A percentile compares a stretch with the other conserved stretches of the same genome.
These are phyloP conservation scores for Penicillium robsamsonii DNA, from an alignment of 495 filamentous ascomycete species.

Conservation along the genomic window DNA sequence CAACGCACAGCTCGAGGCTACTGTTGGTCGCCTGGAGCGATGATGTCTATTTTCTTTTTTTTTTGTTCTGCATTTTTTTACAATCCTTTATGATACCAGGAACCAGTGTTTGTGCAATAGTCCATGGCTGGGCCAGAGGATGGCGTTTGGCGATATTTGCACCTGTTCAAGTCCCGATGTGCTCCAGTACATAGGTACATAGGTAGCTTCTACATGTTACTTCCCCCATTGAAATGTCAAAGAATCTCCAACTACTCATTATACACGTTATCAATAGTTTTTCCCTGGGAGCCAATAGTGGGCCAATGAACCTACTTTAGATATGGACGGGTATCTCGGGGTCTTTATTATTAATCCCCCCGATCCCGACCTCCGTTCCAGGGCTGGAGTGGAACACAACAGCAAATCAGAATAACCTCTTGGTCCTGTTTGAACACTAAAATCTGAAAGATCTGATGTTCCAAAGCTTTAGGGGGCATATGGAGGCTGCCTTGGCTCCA, in stretches of 20 bases:
- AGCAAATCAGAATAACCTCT: neutral
- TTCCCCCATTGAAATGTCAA: neutral
- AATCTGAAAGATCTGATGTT: neutral
- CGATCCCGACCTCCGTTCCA: neutral
- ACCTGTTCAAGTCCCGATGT: neutral
- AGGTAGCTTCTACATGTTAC: neutral
- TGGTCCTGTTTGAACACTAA: neutral
- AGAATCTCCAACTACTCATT: neutral
- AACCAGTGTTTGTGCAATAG: neutral
- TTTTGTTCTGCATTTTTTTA: neutral
- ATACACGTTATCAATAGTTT: too few species aligned
- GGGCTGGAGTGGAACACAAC: neutral
- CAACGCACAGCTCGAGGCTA: constrained; percentile 45
- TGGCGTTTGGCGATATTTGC: constrained; percentile 3
- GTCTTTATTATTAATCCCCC: neutral
- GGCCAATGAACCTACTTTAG: too few species aligned
- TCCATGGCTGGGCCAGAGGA: constrained; percentile 7
- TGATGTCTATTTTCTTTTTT: constrained; percentile 5
- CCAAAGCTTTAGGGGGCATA: neutral
- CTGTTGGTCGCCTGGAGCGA: constrained; percentile 33
- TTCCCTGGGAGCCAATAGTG: too few species aligned
- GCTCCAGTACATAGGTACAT: neutral
- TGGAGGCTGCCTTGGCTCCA: neutral
- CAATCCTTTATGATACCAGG: constrained; percentile 12
- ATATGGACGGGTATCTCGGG: too few species aligned